Evolutionary conservation across 2,329 filamentous ascomycete genomes (phyloP).

Genomic region (Colletotrichum abscissum): DNA sequence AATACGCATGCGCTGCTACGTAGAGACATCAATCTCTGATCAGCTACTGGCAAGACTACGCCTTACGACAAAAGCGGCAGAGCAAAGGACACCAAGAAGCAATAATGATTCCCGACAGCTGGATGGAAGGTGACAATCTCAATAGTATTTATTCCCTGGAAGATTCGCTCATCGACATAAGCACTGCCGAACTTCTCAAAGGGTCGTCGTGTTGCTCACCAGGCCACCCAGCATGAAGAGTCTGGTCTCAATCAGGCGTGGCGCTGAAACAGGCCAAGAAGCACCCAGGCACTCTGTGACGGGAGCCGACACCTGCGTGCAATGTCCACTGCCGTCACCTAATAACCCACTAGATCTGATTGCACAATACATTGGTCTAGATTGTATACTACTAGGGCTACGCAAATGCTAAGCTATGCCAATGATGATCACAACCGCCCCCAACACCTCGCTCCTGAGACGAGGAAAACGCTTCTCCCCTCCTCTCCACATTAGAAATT

Average conservation of each 20-base stretch:
- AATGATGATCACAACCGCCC: not conserved
- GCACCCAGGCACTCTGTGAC: not conserved
- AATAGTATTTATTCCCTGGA: fast-evolving
- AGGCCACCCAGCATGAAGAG: not conserved
- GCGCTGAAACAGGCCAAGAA: not conserved
- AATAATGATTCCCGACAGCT: too few species aligned
- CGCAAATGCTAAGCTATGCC: conserved; percentile 32
- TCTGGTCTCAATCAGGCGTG: not conserved
- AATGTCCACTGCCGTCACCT: not conserved
- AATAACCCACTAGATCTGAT: not conserved
- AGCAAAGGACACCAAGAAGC: too few species aligned
- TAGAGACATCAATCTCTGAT: too few species aligned
- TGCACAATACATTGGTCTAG: conserved; percentile 3
- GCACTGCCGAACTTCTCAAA: not conserved
- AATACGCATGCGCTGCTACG: not conserved
- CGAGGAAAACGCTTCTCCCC: not conserved
- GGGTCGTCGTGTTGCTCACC: too few species aligned
- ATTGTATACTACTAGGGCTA: conserved; percentile 8
- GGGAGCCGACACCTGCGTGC: not conserved
- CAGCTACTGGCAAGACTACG: too few species aligned
- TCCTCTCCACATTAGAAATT: not conserved
- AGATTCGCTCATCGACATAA: too few species aligned
- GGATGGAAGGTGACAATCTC: too few species aligned
- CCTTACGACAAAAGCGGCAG: too few species aligned
- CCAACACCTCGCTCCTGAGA: not conserved